These are phyloP conservation scores for Knufia petricola DNA, from an alignment of 2,329 filamentous ascomycete genomes.

Conservation along the genomic window DNA sequence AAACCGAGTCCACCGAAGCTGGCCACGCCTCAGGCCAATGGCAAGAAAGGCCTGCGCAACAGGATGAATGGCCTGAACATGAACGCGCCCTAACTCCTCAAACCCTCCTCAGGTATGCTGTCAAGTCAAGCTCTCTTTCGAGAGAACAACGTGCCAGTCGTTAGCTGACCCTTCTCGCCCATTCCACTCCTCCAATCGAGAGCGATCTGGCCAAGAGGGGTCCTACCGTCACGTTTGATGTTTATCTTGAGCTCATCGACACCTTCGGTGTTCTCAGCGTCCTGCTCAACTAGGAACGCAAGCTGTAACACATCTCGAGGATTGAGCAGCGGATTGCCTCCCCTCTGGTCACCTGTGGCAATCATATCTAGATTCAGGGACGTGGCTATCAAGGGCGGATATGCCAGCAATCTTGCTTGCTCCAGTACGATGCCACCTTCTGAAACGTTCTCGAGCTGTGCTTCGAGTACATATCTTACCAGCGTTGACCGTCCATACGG, in stretches of 20 bases:
- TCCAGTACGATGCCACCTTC: conserved; percentile 75
- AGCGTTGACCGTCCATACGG: conserved; percentile 35
- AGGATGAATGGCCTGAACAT: conserved; percentile 21
- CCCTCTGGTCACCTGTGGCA: conserved; percentile 17
- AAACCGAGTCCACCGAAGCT: conserved; percentile 20
- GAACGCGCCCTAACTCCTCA: conserved; percentile 15
- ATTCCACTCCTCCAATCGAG: conserved; percentile 85
- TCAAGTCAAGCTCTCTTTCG: conserved; percentile 25
- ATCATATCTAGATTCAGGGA: conserved; percentile 47
- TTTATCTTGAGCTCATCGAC: conserved; percentile 43
- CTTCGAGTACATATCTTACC: conserved; percentile 67
- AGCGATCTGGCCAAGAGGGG: conserved; percentile 68
- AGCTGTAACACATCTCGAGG: conserved; percentile 57
- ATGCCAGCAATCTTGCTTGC: conserved; percentile 20
- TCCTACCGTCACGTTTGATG: conserved; percentile 32
- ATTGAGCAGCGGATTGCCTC: conserved; percentile 41
- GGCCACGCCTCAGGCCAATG: background rate
- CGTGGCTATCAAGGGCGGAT: conserved; percentile 37
- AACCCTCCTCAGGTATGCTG: background rate
- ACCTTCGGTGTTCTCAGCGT: conserved; percentile 36
- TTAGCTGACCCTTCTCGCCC: conserved; percentile 79
- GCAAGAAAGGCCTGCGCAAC: conserved; percentile 9
- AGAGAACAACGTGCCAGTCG: conserved; percentile 65
- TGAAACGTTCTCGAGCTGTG: conserved; percentile 89
- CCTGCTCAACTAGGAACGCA: conserved; percentile 52